Conservation (phyloP, 805 yeast genomes). For the Lipomyces chichibuensis region DNA sequence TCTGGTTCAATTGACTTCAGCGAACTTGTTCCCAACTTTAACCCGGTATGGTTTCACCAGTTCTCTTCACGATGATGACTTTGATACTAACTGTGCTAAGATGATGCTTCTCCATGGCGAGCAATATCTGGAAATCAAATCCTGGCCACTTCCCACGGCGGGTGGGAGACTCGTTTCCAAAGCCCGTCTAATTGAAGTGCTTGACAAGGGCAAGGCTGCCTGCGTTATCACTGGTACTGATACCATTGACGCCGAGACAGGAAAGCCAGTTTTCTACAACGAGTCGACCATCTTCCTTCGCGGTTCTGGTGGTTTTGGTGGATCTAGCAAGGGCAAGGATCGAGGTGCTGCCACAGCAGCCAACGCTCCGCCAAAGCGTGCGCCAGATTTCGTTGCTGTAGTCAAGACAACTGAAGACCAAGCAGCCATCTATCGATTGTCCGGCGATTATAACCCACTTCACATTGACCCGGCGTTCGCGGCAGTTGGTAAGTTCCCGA, state of each 20-base stretch:
- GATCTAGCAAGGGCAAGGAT: slow-evolving; percentile 56
- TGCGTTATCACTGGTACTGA: slow-evolving; percentile 70
- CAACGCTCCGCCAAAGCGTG: slow-evolving; percentile 63
- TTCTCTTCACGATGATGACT: neutral
- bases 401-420: slow-evolving; percentile 67
- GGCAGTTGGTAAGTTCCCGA: slow-evolving; percentile 77
- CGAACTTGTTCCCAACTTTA: slow-evolving; percentile 73
- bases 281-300: slow-evolving; percentile 85
- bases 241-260: slow-evolving; percentile 66
- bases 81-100: slow-evolving; percentile 6
- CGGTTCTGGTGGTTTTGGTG: slow-evolving; percentile 61
- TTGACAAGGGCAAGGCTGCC: slow-evolving; percentile 86
- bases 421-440: slow-evolving; percentile 87
- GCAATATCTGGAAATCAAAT: slow-evolving; percentile 77
- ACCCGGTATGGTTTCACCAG: slow-evolving; percentile 51
- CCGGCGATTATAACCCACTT: slow-evolving; percentile 93
- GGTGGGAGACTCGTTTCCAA: slow-evolving; percentile 55
- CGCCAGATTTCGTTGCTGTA: slow-evolving; percentile 67
- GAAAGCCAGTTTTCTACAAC: slow-evolving; percentile 73
- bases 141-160: slow-evolving; percentile 76
- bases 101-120: slow-evolving; percentile 92
- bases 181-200: slow-evolving; percentile 68
- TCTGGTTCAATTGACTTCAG: slow-evolving; percentile 56
- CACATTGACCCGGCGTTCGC: slow-evolving; percentile 91
- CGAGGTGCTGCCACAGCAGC: slow-evolving; percentile 63